phyloP scores from a whole-genome alignment of 257 asterid species.

The Ophiorrhiza pumila region DNA sequence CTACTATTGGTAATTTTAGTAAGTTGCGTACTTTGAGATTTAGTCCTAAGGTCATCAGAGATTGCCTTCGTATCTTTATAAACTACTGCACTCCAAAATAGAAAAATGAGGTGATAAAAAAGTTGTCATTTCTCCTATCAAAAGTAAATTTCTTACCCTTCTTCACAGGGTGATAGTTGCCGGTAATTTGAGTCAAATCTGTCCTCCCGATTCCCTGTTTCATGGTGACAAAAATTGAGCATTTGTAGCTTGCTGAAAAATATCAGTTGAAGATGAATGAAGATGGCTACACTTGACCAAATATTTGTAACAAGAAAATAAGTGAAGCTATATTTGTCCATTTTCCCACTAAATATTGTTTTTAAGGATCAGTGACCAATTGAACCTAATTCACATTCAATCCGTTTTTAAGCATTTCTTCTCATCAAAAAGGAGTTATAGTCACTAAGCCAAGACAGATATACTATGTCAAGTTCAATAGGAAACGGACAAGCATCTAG shows the following conservation, averaged over 20 bases:
- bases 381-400: neutral
- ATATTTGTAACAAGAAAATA: neutral
- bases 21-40: conserved; percentile 39
- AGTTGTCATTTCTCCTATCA: neutral
- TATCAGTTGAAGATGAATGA: neutral
- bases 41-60: conserved; percentile 36
- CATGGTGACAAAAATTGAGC: conserved; percentile 25
- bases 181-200: conserved; percentile 31
- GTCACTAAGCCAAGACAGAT: neutral
- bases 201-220: conserved; percentile 43
- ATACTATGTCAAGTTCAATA: neutral
- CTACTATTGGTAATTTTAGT: conserved; percentile 35
- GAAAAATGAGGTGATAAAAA: conserved; percentile 10
- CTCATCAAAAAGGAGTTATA: neutral
- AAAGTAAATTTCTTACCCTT: conserved; percentile 39
- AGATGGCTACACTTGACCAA: neutral
- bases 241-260: conserved; percentile 15
- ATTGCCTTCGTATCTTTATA: conserved; percentile 34
- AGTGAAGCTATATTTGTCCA: neutral
- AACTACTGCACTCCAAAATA: conserved; percentile 34
- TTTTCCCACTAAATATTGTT: neutral
- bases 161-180: conserved; percentile 32
- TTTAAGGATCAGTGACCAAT: neutral
- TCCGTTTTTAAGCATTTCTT: neutral
- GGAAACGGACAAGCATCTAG: neutral